Evolutionary conservation across 2,329 filamentous ascomycete species (phyloP).

Genomic region (Pseudogymnoascus verrucosus): DNA sequence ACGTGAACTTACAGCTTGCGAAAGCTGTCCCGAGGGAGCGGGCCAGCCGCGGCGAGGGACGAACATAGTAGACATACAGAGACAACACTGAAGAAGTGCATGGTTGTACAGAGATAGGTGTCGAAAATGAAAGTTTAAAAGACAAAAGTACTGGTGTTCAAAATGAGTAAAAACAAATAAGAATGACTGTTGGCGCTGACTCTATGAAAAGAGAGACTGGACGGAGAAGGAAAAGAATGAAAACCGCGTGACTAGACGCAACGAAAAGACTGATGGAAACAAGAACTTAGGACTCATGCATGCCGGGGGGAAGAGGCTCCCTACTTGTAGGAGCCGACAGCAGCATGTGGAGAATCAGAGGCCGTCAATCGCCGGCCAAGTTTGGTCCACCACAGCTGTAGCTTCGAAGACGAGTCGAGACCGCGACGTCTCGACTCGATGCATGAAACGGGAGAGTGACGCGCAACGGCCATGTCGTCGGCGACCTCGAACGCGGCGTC

Average conservation of each 20-base stretch:
- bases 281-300: not conserved
- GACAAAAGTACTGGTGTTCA: not conserved
- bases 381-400: not conserved
- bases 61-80: slow-evolving; percentile 13
- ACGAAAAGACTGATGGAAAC: not conserved
- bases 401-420: not conserved
- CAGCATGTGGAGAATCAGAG: slow-evolving; percentile 3
- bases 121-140: slow-evolving; percentile 6
- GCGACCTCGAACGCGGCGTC: not conserved
- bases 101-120: slow-evolving; percentile 10
- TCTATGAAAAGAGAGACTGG: slow-evolving; percentile 1
- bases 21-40: slow-evolving; percentile 15
- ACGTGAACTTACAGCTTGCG: slow-evolving; percentile 15
- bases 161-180: slow-evolving; percentile 10
- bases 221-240: slow-evolving; percentile 8
- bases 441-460: not conserved
- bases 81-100: slow-evolving; percentile 16
- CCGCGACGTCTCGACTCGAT: not conserved
- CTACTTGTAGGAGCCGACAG: slow-evolving; percentile 1
- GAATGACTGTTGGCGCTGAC: not conserved
- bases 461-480: not conserved
- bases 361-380: not conserved
- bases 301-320: not conserved
- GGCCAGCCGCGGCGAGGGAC: slow-evolving; percentile 18
- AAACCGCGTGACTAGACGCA: slow-evolving; percentile 1